Base-by-base conservation (phyloP, 2,329 filamentous ascomycete species). In the Samsoniella hepiali region DNA sequence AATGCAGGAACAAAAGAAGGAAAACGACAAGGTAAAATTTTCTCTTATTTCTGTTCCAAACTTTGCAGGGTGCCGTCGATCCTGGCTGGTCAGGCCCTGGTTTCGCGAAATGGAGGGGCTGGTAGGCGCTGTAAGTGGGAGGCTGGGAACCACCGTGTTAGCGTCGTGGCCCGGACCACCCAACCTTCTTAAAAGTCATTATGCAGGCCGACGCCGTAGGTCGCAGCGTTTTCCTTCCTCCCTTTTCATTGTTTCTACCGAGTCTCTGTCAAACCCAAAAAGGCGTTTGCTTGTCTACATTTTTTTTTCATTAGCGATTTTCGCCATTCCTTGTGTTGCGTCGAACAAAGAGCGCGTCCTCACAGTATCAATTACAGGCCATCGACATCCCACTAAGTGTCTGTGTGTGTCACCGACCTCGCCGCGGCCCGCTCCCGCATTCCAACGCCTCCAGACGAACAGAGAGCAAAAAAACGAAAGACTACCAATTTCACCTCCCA, bases 151-250 rank as follows among this genome's bases (percentile, higher is more conserved):
- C 31, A 32, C 9, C 44, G 38, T 63, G 13, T 36, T 47, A 51
- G 57, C 65, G 56, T 64, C 40, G 65, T 63, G 68, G 63, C 68
- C 67, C 31, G 29, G 67, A 67, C 67, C 65, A 68, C 31, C 64
- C 64, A 59, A 67, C 67, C 67, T 58, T 63, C 69, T 69, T 74
- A 71, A 73, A 73, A 72, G 67, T 71, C 72, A 68, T 70, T 65
- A 67, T 73, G 70, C 72, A 72, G 69, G 32, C 72, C 72, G 65
- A 68, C 67, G 63, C 62, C 63, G 65, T 64, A 53, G 62, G 13
- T 36, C 47, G 53, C 51, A 58, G 50, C 50, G 47, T 34, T 58
- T 62, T 65, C 10, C 38, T 40, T 13, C 34, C 34, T 40, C 13
- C 10, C 38, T 54, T 64, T 62, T 56, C 31, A 55, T 62, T 54